Evolutionary conservation across 306 rosid species (phyloP), one percentile per base, ranked within the genome.

Genomic region (Notholithocarpus densiflorus): DNA sequence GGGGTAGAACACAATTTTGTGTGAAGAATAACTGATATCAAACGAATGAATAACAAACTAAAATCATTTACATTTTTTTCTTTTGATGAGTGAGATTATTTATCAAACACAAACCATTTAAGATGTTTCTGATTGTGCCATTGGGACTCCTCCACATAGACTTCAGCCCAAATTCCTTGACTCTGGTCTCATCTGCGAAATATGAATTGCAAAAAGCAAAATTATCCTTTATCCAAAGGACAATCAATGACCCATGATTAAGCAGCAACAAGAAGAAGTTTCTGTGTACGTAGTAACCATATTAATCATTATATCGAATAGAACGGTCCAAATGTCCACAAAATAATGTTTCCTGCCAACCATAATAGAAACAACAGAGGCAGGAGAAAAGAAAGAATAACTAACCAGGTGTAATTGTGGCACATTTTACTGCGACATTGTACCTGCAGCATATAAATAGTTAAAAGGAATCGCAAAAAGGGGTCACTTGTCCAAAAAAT

Each of bases 81-180:
- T 18, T 55, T 43, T 4, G 27, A 82, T 31, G 19, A 52, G 40
- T 13, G 18, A 21, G 10, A 4, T 13, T 65, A 60, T 72, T 66
- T 21, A 26, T 56, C 21, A 27, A 71, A 79, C 45, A 87, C 92
- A 78, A 76, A 94, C 99, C 99, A 32, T 95, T 78, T 79, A 95
- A 91, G 80, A 95, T 90, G 83, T 95, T 95, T 82, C 98, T 85
- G 64, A 95, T 95, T 75, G 99, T 93, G 82, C 98, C 99, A 72
- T 95, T 93, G 81, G 99, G 99, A 81, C 99, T 95, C 87, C 98
- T 91, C 99, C 99, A 95, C 98, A 93, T 95, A 75, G 96, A 79
- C 88, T 95, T 95, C 74, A 95, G 82, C 85, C 98, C 96, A 82
- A 95, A 95, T 79, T 95, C 98, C 85, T 91, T 93, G 78, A 95